Evolutionary conservation across 805 yeast species (phyloP), one percentile per base, ranked within the genome.

Genomic region (Ascoidea rubescens): DNA sequence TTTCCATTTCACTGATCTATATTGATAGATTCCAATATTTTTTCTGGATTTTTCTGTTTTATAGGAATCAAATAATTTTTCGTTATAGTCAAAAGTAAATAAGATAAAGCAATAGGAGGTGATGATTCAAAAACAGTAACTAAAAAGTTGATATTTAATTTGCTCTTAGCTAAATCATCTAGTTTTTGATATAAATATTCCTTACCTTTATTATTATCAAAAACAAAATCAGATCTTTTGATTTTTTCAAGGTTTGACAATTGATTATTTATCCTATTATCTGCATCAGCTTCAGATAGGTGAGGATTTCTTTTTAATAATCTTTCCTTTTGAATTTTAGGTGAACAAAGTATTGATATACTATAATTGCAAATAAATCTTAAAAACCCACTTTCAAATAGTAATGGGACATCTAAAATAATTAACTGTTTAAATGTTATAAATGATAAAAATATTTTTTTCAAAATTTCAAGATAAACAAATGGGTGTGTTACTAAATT

Each of bases 401-500:
- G 68, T 45, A 93, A 69, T 1, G 99, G 99, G 2, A 95, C 91
- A 61, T 93, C 99, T 49, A 93, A 66, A 0, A 93, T 68, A 4
- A 88, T 89, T 61, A 88, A 59, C 12, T 71, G 64, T 47, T 78
- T 62, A 12, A 87, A 79, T 7, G 63, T 56, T 12, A 87, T 33
- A 73, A 89, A 93, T 16, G 78, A 77, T 50, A 57, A 54, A 1
- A 83, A 44, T 1, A 87, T 67, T 58, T 76, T 77, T 66, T 73
- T 68, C 6, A 77, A 63, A 61, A 91, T 87, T 48, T 78, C 84
- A 48, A 63, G 61, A 56, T 74, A 69, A 1, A 93, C 90, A 5
- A 87, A 91, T 0, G 97, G 96, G 62, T 93, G 99, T 0, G 90
- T 87, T 10, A 93, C 80, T 3, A 73, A 61, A 62, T 93, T 93